These are phyloP conservation scores for Caryopteris hybrid DNA, from an alignment of 305 asterid genomes.

Conservation along the genomic window DNA sequence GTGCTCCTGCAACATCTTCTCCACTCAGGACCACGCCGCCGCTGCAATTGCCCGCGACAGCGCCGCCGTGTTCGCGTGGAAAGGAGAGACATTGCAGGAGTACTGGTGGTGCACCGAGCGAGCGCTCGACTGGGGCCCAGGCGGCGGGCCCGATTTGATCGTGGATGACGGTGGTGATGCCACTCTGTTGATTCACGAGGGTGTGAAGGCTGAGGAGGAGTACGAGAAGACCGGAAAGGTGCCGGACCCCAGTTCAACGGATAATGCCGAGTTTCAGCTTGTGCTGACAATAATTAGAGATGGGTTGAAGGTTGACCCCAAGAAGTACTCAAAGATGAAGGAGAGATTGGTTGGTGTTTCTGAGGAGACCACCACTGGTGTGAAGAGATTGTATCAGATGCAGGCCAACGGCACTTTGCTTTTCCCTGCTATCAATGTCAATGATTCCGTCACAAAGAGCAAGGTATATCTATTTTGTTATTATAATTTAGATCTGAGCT, in stretches of 20 bases:
- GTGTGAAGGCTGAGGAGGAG: slow-evolving; percentile 56
- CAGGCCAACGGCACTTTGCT: slow-evolving; percentile 43
- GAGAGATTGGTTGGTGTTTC: slow-evolving; percentile 41
- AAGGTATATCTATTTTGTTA: slow-evolving; percentile 26
- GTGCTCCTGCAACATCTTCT: slow-evolving; percentile 16
- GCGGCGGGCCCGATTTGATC: slow-evolving; percentile 50
- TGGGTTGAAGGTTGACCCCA: slow-evolving; percentile 38
- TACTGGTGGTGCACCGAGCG: slow-evolving; percentile 63
- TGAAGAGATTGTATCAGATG: slow-evolving; percentile 53
- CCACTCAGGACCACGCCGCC: slow-evolving; percentile 16
- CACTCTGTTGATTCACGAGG: slow-evolving; percentile 50
- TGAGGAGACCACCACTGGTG: slow-evolving; percentile 54
- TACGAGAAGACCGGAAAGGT: slow-evolving; percentile 28
- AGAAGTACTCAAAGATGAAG: slow-evolving; percentile 23
- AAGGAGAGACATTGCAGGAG: slow-evolving; percentile 6
- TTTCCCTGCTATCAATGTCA: slow-evolving; percentile 31
- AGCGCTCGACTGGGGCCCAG: slow-evolving; percentile 53
- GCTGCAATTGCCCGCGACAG: slow-evolving; percentile 14
- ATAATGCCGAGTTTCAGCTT: slow-evolving; percentile 46
- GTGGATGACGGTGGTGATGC: slow-evolving; percentile 64
- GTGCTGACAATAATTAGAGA: slow-evolving; percentile 36
- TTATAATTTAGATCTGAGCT: not conserved
- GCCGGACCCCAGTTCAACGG: slow-evolving; percentile 46
- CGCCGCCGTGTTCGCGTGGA: slow-evolving; percentile 12
- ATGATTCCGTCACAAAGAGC: slow-evolving; percentile 56